A percentile compares a stretch with the other conserved stretches of the same genome.
Evolutionary conservation across 2,329 filamentous ascomycete species (phyloP).

Genomic region (Hymenoscyphus linearis): DNA sequence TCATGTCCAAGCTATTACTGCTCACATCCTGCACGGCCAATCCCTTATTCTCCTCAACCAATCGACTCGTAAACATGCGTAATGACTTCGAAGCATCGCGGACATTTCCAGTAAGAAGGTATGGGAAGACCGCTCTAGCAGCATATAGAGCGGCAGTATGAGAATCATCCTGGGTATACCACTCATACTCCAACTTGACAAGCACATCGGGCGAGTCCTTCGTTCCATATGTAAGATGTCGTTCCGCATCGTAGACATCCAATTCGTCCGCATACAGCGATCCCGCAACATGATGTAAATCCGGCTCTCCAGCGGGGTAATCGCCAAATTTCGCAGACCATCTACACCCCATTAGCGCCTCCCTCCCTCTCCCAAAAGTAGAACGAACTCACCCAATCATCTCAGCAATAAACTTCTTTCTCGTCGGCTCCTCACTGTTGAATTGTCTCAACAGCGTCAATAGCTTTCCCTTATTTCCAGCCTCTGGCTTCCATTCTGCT

Average conservation of each 20-base stretch:
- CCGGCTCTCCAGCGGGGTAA: slow-evolving; percentile 85
- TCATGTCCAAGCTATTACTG: slow-evolving; percentile 65
- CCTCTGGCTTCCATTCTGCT: slow-evolving; percentile 71
- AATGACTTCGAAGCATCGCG: slow-evolving; percentile 82
- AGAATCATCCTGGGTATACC: slow-evolving; percentile 85
- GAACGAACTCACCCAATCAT: slow-evolving; percentile 62
- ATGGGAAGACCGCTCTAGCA: slow-evolving; percentile 82
- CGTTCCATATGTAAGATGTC: slow-evolving; percentile 82
- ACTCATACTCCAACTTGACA: slow-evolving; percentile 79
- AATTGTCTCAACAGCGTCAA: slow-evolving; percentile 78
- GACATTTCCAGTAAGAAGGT: slow-evolving; percentile 84
- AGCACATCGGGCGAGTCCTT: slow-evolving; percentile 80
- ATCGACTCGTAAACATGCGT: slow-evolving; percentile 65
- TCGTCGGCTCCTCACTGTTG: slow-evolving; percentile 74
- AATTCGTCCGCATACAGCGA: slow-evolving; percentile 87
- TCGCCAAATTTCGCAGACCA: slow-evolving; percentile 87
- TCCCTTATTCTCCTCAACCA: slow-evolving; percentile 49
- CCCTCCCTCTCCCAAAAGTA: background rate
- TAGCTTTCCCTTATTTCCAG: slow-evolving; percentile 67
- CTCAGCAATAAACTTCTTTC: slow-evolving; percentile 87
- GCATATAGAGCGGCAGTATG: slow-evolving; percentile 84
- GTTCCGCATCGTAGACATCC: slow-evolving; percentile 88
- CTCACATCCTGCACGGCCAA: slow-evolving; percentile 79
- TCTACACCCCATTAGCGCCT: slow-evolving; percentile 33
- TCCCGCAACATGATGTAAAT: slow-evolving; percentile 88